Evolutionary conservation across 805 yeast species (phyloP).

Genomic region (Lachancea nothofagi): DNA sequence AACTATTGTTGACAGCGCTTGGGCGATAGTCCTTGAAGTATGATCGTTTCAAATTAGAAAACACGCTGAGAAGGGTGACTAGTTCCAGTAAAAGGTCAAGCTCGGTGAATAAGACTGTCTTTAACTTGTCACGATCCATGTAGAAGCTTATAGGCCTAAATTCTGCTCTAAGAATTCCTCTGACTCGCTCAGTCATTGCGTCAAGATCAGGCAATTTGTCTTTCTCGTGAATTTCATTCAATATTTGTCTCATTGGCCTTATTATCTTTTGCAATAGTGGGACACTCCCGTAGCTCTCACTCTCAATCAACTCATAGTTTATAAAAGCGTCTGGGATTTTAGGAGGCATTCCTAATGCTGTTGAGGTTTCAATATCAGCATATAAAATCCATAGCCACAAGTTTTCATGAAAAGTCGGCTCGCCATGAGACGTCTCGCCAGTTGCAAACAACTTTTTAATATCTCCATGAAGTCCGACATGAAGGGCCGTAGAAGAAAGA

Average conservation of each 20-base stretch:
- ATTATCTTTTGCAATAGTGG: conserved; percentile 5
- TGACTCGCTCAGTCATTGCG: not conserved
- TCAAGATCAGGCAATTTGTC: conserved; percentile 9
- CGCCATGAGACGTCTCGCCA: conserved; percentile 4
- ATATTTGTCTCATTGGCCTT: not conserved
- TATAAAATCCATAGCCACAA: conserved; percentile 13
- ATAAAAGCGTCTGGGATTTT: conserved; percentile 7
- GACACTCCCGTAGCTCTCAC: conserved; percentile 1
- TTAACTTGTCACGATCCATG: conserved; percentile 2
- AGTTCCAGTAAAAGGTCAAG: conserved; percentile 1
- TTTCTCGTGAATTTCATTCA: conserved; percentile 1
- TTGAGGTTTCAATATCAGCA: conserved; percentile 13
- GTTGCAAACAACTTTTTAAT: conserved; percentile 4
- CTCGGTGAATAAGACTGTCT: conserved; percentile 1
- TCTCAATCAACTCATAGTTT: conserved; percentile 1
- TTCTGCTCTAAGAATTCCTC: not conserved
- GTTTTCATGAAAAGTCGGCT: conserved; percentile 8
- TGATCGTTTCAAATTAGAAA: conserved; percentile 2
- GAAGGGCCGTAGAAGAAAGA: conserved; percentile 10
- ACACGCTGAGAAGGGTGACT: not conserved
- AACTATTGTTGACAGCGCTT: conserved; percentile 1
- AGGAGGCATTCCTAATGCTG: conserved; percentile 12
- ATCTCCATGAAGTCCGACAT: conserved; percentile 13
- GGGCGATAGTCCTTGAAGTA: conserved; percentile 4
- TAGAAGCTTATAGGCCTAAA: conserved; percentile 6